Conservation (phyloP, 768 basidiomycete genomes). For the Dacryopinax primogenitus region DNA sequence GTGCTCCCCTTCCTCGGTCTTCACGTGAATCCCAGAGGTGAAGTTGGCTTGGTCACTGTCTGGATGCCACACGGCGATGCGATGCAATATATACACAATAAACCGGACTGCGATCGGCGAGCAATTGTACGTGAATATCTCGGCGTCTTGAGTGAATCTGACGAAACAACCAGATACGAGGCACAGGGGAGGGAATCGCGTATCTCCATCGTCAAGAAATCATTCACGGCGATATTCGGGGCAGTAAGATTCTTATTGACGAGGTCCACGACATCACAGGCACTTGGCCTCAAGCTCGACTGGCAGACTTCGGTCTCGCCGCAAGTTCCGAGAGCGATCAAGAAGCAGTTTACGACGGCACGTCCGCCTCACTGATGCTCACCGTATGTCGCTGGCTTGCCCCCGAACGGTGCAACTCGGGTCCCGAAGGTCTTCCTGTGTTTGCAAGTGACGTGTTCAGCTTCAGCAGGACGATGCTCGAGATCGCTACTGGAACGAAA, state of each 20-base stretch:
- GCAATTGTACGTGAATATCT: neutral
- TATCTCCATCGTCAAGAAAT: neutral
- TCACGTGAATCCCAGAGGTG: neutral
- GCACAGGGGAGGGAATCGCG: neutral
- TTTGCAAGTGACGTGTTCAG: neutral
- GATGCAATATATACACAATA: neutral
- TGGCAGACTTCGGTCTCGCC: neutral
- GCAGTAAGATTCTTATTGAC: neutral
- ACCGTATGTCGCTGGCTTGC: neutral
- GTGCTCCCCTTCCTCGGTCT: neutral
- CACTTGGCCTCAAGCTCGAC: neutral
- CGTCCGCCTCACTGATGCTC: neutral
- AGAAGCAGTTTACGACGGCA: neutral
- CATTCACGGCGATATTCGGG: neutral
- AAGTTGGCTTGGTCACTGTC: neutral
- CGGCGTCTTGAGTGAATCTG: neutral
- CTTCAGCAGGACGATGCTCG: neutral
- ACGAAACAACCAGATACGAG: neutral
- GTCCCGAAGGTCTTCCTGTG: neutral
- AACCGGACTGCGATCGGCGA: neutral
- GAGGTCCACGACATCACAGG: neutral
- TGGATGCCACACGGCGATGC: neutral
- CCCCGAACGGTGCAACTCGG: neutral
- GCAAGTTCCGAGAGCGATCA: neutral
- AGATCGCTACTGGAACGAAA: neutral